These are phyloP conservation scores for Thermomyces lanuginosus DNA, from an alignment of 2,329 filamentous ascomycete genomes.

Conservation along the genomic window DNA sequence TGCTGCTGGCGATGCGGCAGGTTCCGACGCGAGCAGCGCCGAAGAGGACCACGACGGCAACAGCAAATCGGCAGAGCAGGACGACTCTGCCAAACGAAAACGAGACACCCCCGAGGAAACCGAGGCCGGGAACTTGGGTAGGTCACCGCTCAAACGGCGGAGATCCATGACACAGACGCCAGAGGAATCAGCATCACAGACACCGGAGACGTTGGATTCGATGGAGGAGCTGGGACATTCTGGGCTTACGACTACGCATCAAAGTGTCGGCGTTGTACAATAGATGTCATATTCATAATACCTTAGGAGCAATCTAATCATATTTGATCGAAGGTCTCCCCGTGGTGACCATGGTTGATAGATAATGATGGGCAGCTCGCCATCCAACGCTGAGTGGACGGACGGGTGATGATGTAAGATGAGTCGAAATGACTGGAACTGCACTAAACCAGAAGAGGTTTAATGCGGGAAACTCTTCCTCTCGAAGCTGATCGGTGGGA, in stretches of 20 bases:
- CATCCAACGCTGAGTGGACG: too few species aligned
- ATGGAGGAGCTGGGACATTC: conserved; percentile 5
- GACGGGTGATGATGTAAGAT: too few species aligned
- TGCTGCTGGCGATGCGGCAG: conserved; percentile 20
- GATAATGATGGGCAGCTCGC: too few species aligned
- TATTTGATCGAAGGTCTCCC: neutral
- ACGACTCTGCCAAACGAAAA: conserved; percentile 41
- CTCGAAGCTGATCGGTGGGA: too few species aligned
- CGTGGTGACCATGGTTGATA: too few species aligned
- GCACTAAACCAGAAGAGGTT: too few species aligned
- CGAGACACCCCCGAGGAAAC: conserved; percentile 11
- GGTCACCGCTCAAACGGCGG: conserved; percentile 12
- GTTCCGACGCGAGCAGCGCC: conserved; percentile 33
- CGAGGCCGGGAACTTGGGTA: conserved; percentile 14
- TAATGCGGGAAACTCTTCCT: too few species aligned
- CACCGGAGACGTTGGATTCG: conserved; percentile 4
- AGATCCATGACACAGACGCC: conserved; percentile 5
- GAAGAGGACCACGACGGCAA: conserved; percentile 18
- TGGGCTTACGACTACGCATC: conserved; percentile 5
- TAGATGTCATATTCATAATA: conserved; percentile 1
- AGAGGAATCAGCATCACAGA: conserved; percentile 1
- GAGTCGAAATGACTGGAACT: too few species aligned
- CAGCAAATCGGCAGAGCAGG: conserved; percentile 14
- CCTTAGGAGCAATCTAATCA: neutral
- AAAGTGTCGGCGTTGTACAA: conserved; percentile 8